Evolutionary conservation across 2,329 filamentous ascomycete genomes (phyloP).

Genomic region (Metarhizium rileyi): DNA sequence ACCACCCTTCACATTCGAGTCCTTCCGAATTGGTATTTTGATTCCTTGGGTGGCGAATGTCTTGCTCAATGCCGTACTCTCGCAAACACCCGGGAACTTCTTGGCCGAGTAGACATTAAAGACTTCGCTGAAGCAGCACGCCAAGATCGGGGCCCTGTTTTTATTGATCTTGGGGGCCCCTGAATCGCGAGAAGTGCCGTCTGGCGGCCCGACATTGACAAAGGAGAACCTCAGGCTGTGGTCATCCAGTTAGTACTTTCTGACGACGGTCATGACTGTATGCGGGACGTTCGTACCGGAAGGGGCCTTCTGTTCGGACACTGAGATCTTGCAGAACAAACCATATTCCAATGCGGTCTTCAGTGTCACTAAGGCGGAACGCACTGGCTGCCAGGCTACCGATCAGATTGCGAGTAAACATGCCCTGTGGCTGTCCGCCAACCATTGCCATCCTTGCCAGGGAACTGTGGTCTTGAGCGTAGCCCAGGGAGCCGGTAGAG

Average conservation of each 20-base stretch:
- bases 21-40: conserved; percentile 93
- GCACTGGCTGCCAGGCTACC: conserved; percentile 85
- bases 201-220: conserved; percentile 64
- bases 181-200: conserved; percentile 27
- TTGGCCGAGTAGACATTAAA: conserved; percentile 96
- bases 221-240: conserved; percentile 59
- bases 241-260: conserved; percentile 11
- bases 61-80: conserved; percentile 84
- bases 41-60: conserved; percentile 89
- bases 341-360: conserved; percentile 83
- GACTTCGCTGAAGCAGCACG: conserved; percentile 73
- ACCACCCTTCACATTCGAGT: conserved; percentile 48
- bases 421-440: conserved; percentile 54
- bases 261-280: not conserved
- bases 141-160: conserved; percentile 70
- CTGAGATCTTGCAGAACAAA: conserved; percentile 94
- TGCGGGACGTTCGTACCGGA: conserved; percentile 51
- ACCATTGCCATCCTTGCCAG: conserved; percentile 26
- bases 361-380: conserved; percentile 68
- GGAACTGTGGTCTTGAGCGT: conserved; percentile 20
- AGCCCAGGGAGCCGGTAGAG: conserved; percentile 12
- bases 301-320: conserved; percentile 83
- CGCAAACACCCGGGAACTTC: conserved; percentile 95
- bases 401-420: conserved; percentile 93
- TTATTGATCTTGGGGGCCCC: conserved; percentile 50